Percentiles rank a stretch among this genome's conserved stretches.
phyloP scores from a whole-genome alignment of 2,329 filamentous ascomycete species.

The Colletotrichum trifolii region DNA sequence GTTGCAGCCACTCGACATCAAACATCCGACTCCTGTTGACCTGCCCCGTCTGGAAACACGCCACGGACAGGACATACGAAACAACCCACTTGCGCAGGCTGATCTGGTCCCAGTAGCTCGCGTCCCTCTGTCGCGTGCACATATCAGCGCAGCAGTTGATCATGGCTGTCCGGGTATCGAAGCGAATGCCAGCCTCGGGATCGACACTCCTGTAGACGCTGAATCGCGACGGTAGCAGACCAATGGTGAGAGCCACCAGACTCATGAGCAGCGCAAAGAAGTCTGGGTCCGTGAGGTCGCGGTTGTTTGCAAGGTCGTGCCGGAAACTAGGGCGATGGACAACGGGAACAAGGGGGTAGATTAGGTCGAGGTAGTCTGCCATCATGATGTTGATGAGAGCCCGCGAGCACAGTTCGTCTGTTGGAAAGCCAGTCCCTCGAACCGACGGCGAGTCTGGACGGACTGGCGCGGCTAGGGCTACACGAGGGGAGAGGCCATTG shows the following conservation, averaged over 20 bases:
- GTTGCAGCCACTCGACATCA: constrained; percentile 48
- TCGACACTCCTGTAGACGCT: constrained; percentile 40
- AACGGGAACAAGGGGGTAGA: constrained; percentile 42
- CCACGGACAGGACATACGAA: constrained; percentile 46
- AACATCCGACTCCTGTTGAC: constrained; percentile 49
- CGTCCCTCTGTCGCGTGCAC: constrained; percentile 39
- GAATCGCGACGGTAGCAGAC: constrained; percentile 42
- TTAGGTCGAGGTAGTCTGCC: constrained; percentile 41
- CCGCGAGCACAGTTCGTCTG: constrained; percentile 43
- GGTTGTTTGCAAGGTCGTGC: constrained; percentile 37
- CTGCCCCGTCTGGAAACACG: constrained; percentile 48
- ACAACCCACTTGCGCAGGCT: constrained; percentile 49
- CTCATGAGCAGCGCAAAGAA: constrained; percentile 42
- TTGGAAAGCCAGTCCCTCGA: constrained; percentile 30
- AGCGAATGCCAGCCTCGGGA: constrained; percentile 38
- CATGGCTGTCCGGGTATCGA: constrained; percentile 40
- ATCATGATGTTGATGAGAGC: constrained; percentile 39
- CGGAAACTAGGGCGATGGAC: constrained; percentile 42
- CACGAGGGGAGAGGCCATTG: constrained; percentile 10
- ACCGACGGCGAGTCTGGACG: constrained; percentile 10
- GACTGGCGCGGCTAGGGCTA: not conserved
- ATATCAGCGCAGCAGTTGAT: constrained; percentile 42
- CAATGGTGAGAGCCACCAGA: constrained; percentile 41
- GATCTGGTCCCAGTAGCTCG: constrained; percentile 42
- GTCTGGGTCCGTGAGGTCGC: constrained; percentile 40